These are phyloP conservation scores for Malania oleifera DNA, from an alignment of 164 flowering plant species.

Conservation along the genomic window DNA sequence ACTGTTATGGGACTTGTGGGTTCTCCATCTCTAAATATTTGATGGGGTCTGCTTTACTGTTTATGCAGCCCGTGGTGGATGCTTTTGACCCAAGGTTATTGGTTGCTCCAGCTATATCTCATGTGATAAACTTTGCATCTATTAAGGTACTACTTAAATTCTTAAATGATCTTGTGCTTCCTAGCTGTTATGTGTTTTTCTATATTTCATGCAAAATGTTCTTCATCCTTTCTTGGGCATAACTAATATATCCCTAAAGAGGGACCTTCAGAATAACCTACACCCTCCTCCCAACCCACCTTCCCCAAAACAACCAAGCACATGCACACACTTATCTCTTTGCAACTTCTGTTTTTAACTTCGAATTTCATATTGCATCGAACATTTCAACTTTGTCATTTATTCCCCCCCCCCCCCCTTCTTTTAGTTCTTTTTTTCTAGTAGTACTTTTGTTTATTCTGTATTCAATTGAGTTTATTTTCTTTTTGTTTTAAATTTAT, in stretches of 20 bases:
- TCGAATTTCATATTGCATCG: too few relatives aligned
- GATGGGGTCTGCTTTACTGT: conserved; percentile 11
- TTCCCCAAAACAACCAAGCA: too few relatives aligned
- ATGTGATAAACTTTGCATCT: conserved; percentile 64
- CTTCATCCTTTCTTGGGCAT: background rate
- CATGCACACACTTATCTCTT: too few relatives aligned
- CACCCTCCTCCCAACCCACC: too few relatives aligned
- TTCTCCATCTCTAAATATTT: background rate
- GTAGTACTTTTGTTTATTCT: background rate
- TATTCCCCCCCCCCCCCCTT: background rate
- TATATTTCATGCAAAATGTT: background rate
- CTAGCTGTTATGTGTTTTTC: background rate
- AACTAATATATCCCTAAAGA: too few relatives aligned
- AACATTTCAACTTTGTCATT: too few relatives aligned
- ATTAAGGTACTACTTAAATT: conserved; percentile 48
- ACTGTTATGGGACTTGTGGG: background rate
- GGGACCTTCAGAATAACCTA: too few relatives aligned
- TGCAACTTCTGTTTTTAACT: too few relatives aligned
- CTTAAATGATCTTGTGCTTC: too few relatives aligned
- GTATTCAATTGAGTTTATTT: background rate
- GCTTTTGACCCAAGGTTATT: conserved; percentile 98
- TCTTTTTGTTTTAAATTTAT: background rate
- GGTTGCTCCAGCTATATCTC: conserved; percentile 77
- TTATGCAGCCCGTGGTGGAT: conserved; percentile 92
- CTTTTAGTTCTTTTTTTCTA: background rate